Conservation (phyloP, 2,329 filamentous ascomycete species). For the Neonectria magnoliae region DNA sequence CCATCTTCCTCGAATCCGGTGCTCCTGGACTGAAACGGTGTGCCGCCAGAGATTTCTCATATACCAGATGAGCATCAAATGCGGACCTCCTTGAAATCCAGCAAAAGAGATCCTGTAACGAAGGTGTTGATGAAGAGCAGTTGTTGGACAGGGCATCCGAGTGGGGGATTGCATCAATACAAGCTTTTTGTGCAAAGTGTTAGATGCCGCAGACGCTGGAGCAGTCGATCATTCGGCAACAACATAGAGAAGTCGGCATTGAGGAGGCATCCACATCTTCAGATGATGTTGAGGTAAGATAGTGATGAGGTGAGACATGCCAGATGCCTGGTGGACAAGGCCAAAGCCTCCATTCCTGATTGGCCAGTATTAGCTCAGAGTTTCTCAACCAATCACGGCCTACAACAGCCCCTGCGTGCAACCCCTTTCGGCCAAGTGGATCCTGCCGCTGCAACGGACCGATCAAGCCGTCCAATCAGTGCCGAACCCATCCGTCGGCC, state of each 20-base stretch:
- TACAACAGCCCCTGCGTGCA: not conserved
- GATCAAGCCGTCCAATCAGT: not conserved
- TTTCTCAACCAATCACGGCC: not conserved
- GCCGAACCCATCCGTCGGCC: not conserved
- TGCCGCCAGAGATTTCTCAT: too few species aligned
- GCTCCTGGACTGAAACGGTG: too few species aligned
- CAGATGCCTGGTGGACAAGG: not conserved
- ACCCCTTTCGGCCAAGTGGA: slow-evolving; percentile 2
- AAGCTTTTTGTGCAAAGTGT: not conserved
- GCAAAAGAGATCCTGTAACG: not conserved
- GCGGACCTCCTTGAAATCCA: too few species aligned
- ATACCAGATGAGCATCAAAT: too few species aligned
- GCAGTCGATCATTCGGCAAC: too few species aligned
- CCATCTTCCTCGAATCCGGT: too few species aligned
- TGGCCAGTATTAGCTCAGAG: not conserved
- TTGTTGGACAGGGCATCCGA: not conserved
- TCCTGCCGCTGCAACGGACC: slow-evolving; percentile 1
- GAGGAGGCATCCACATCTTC: not conserved
- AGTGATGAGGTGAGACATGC: not conserved
- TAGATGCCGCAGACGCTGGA: too few species aligned
- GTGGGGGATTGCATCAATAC: not conserved
- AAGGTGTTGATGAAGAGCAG: not conserved
- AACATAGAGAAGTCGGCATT: not conserved
- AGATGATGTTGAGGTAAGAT: not conserved
- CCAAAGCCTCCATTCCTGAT: not conserved